These are phyloP conservation scores for Plantago ovata DNA, from an alignment of 257 asterid species.

Conservation along the genomic window DNA sequence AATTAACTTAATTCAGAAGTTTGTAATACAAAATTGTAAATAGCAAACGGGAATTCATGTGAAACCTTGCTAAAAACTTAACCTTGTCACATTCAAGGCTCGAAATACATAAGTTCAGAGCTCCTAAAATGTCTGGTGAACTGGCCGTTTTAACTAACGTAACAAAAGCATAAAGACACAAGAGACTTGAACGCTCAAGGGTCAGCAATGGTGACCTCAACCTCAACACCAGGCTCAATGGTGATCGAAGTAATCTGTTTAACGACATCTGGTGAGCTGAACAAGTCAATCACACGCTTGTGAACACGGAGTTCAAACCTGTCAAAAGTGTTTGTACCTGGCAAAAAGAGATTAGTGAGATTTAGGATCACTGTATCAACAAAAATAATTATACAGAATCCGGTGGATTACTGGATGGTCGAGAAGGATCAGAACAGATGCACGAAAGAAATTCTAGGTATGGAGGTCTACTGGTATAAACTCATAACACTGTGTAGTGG, in stretches of 20 bases:
- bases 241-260: conserved; percentile 66
- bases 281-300: conserved; percentile 61
- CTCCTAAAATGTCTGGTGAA: background rate
- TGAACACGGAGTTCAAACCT: conserved; percentile 54
- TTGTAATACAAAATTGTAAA: background rate
- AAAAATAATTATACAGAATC: background rate
- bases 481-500: no score
- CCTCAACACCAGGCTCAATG: conserved; percentile 62
- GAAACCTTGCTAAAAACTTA: background rate
- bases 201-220: conserved; percentile 62
- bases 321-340: conserved; percentile 51
- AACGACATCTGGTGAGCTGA: conserved; percentile 64
- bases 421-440: background rate
- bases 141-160: conserved; percentile 6
- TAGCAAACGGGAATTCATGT: background rate
- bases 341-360: background rate
- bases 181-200: conserved; percentile 19
- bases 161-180: conserved; percentile 13
- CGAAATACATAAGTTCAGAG: background rate
- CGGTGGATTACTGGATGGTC: background rate
- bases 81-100: background rate
- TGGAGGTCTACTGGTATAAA: no score
- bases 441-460: no score
- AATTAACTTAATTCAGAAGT: background rate
- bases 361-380: background rate